Percentiles rank a stretch among this genome's conserved stretches.
Conservation (phyloP, 1,284 basidiomycete genomes). For the Ganoderma sp. region DNA sequence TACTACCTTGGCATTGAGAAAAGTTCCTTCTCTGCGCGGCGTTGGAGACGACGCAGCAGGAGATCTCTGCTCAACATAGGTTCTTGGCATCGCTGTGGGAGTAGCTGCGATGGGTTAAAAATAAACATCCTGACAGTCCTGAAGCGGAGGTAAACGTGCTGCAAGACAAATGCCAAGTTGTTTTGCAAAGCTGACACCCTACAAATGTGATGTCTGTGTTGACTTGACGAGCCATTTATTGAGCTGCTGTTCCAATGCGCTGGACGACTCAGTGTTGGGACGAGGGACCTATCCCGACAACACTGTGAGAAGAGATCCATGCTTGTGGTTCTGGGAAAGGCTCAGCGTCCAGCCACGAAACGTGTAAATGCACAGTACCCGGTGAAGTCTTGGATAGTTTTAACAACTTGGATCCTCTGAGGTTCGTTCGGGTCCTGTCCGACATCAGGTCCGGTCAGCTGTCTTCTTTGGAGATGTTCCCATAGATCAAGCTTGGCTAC, state of each 20-base stretch:
- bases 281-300: background rate
- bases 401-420: background rate
- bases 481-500: slow-evolving; percentile 12
- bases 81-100: slow-evolving; percentile 23
- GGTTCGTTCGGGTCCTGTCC: slow-evolving; percentile 1
- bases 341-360: background rate
- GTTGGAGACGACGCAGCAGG: slow-evolving; percentile 12
- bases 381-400: background rate
- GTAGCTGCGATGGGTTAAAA: background rate
- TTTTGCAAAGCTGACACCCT: background rate
- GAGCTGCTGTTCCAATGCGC: background rate
- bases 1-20: slow-evolving; percentile 22
- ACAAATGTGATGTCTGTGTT: background rate
- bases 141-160: background rate
- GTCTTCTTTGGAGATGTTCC: background rate
- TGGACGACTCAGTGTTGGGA: background rate
- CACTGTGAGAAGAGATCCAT: background rate
- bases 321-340: slow-evolving; percentile 9
- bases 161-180: background rate
- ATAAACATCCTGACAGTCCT: background rate
- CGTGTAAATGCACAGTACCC: background rate
- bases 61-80: slow-evolving; percentile 4
- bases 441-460: background rate
- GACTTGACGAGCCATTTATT: background rate
- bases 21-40: slow-evolving; percentile 1